Base-by-base conservation (phyloP, 768 basidiomycete genomes). In the Termitomyces sp. region DNA sequence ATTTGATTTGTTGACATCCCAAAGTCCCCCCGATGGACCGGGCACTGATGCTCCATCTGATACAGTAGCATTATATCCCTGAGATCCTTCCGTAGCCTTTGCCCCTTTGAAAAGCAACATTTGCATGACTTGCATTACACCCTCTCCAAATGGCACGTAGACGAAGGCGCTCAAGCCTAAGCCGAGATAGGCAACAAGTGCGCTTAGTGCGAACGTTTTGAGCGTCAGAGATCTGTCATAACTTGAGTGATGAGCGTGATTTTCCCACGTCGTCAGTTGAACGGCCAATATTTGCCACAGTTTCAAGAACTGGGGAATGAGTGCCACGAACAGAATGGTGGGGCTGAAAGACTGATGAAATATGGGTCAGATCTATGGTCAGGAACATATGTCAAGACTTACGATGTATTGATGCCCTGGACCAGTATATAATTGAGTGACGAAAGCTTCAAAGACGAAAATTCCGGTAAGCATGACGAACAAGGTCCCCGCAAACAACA, bases 151-250 rank as follows among this genome's bases (percentile, higher is more conserved):
- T 0, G 95, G 95, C 4, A 96, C 92, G 71, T 98, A 99, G 54
- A 97, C 84, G 69, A 95, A 98, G 16, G 96, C 94, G n/a, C 90
- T 93, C 16, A 98, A 85, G 7, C 85, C 87, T n/a, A 99, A 83
- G 44, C 91, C 90, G 55, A 95, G 86, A 71, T 96, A 98, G 0
- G 96, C 91, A 20, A 96, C 94, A 69, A 98, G 84, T 0, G 91
- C 87, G 36, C 90, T 89, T 57, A 98, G 81, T 1, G 90, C 86
- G 70, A 98, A 99, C 3, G 92, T 90, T 74, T 98, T 99, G 70
- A 91, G 78, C 16, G 95, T 94, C 28, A 97, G 81, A 18, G 91
- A 92, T 7, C 86, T 83, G 60, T 86, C 84, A 70, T 93, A 86
- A 2, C 85, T 84, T 2, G 89, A 89, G 64, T 90, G 84, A 66